Percentiles rank a stretch among this genome's conserved stretches.
Conservation (phyloP, 2,329 filamentous ascomycete species). For the Diplodia mutila region DNA sequence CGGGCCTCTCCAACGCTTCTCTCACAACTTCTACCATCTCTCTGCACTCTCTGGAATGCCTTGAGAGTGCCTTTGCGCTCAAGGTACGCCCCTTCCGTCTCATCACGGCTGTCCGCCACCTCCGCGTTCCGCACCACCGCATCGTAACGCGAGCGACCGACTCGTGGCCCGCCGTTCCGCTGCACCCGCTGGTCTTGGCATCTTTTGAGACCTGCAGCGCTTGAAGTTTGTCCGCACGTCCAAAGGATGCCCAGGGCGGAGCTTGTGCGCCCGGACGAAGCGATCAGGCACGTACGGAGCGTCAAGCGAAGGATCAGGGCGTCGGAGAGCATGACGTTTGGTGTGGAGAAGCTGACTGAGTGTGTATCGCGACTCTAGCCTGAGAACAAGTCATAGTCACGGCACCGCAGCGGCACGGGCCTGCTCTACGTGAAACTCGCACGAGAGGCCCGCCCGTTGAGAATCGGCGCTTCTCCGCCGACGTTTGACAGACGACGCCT, state of each 20-base stretch:
- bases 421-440: conserved; percentile 12
- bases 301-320: background rate
- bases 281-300: background rate
- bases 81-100: conserved; percentile 9
- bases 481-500: conserved; percentile 13
- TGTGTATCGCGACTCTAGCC: conserved; percentile 17
- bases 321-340: conserved; percentile 3
- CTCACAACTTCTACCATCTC: background rate
- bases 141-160: background rate
- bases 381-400: conserved; percentile 19
- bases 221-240: background rate
- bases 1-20: conserved; percentile 13
- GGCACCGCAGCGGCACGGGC: conserved; percentile 6
- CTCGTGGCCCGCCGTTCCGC: background rate
- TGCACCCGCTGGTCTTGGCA: background rate
- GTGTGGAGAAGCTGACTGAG: conserved; percentile 16
- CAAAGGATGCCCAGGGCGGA: background rate
- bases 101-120: background rate
- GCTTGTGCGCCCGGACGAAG: background rate
- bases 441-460: background rate
- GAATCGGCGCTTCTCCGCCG: conserved; percentile 8
- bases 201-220: background rate
- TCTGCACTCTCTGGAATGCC: background rate
- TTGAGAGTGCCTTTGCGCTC: background rate
- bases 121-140: background rate